These are phyloP conservation scores for Aspergillus cristatus DNA, from an alignment of 495 filamentous ascomycete genomes.

Conservation along the genomic window DNA sequence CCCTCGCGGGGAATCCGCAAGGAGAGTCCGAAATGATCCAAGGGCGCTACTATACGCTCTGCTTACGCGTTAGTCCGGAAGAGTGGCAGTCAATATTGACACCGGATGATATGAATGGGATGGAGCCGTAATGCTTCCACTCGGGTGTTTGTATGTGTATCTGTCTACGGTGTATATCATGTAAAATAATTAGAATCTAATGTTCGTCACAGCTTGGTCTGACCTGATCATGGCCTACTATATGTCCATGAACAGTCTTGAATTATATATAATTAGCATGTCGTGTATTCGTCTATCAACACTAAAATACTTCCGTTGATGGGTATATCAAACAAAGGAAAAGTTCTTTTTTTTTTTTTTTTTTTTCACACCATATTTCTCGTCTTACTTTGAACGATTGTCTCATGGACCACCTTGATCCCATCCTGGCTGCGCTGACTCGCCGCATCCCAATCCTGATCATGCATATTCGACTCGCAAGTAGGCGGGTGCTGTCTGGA, in stretches of 20 bases:
- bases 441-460: constrained; percentile 16
- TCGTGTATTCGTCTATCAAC: too few species aligned
- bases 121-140: background rate
- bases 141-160: too few species aligned
- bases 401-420: constrained; percentile 23
- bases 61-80: constrained; percentile 18
- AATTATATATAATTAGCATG: too few species aligned
- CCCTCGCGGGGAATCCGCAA: constrained; percentile 9
- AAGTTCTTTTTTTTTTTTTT: too few species aligned
- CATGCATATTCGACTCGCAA: constrained; percentile 11
- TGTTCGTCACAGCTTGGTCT: too few species aligned
- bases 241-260: too few species aligned
- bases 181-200: too few species aligned
- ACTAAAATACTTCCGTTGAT: too few species aligned
- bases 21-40: constrained; percentile 20
- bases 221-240: too few species aligned
- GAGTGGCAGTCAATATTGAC: constrained; percentile 7
- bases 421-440: constrained; percentile 18
- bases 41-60: constrained; percentile 17
- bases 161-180: too few species aligned
- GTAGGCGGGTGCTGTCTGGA: constrained; percentile 19
- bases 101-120: background rate
- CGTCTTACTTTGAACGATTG: constrained; percentile 19
- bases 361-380: constrained; percentile 1
- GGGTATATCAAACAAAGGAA: too few species aligned